phyloP scores from a whole-genome alignment of 2,329 filamentous ascomycete genomes.

The Aureobasidium namibiae region DNA sequence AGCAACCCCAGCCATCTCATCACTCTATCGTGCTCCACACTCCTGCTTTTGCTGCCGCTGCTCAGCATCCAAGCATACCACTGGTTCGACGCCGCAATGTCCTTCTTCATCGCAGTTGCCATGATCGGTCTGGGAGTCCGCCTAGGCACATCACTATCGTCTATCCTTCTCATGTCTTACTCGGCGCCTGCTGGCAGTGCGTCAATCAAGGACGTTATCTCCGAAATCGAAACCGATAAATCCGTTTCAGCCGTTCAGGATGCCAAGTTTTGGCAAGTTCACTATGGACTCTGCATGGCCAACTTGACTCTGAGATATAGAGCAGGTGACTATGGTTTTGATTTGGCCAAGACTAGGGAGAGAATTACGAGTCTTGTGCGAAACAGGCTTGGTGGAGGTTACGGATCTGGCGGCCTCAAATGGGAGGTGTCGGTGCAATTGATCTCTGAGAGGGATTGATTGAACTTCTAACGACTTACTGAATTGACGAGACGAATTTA shows the following conservation, averaged over 20 bases:
- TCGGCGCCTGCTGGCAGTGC: constrained; percentile 34
- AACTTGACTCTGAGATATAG: constrained; percentile 72
- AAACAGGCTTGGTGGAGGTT: constrained; percentile 79
- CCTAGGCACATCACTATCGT: constrained; percentile 74
- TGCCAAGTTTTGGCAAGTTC: constrained; percentile 96
- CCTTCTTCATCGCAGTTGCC: constrained; percentile 68
- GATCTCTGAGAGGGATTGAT: constrained; percentile 41
- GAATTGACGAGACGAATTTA: constrained; percentile 4
- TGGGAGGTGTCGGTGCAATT: constrained; percentile 94
- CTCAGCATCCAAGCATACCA: constrained; percentile 72
- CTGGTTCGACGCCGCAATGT: constrained; percentile 76
- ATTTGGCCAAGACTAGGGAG: constrained; percentile 63
- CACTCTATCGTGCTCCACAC: constrained; percentile 74
- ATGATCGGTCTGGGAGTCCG: constrained; percentile 86
- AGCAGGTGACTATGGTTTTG: constrained; percentile 54
- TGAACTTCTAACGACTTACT: not conserved
- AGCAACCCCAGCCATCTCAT: constrained; percentile 94
- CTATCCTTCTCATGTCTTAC: constrained; percentile 96
- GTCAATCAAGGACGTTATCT: constrained; percentile 65
- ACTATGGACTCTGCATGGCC: constrained; percentile 94
- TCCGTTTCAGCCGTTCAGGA: constrained; percentile 73
- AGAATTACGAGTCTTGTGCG: constrained; percentile 71
- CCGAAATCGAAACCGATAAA: constrained; percentile 75
- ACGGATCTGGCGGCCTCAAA: constrained; percentile 69
- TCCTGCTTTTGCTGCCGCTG: constrained; percentile 74